phyloP scores from a whole-genome alignment of 2,329 filamentous ascomycete species.

The Exophiala sp. region DNA sequence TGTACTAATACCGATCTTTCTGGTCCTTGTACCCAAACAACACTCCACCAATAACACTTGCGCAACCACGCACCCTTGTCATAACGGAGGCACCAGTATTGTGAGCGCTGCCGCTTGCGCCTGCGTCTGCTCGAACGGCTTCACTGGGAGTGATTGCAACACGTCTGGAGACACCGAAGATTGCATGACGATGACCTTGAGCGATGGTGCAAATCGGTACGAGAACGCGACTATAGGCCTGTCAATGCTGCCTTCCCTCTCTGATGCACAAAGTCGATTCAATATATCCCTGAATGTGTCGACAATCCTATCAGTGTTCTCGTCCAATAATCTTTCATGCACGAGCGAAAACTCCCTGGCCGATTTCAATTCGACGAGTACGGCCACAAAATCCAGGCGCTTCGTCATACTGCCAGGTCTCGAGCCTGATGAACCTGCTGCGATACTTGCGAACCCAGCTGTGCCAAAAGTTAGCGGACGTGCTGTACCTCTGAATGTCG shows the following conservation, averaged over 20 bases:
- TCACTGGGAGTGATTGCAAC: conserved; percentile 63
- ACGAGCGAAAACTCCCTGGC: conserved; percentile 82
- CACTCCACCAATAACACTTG: conserved; percentile 50
- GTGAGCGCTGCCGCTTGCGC: conserved; percentile 66
- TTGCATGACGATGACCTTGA: conserved; percentile 45
- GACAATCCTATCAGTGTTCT: conserved; percentile 72
- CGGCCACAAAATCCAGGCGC: conserved; percentile 24
- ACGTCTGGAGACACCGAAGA: conserved; percentile 43
- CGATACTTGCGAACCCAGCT: conserved; percentile 10
- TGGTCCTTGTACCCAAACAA: conserved; percentile 56
- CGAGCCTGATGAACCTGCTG: conserved; percentile 8
- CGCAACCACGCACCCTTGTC: conserved; percentile 60
- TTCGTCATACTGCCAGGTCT: conserved; percentile 26
- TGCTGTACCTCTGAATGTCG: conserved; percentile 7
- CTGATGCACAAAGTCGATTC: conserved; percentile 64
- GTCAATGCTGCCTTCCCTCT: conserved; percentile 71
- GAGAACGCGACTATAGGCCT: conserved; percentile 76
- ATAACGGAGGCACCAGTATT: conserved; percentile 77
- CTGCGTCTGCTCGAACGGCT: conserved; percentile 87
- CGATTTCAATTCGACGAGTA: conserved; percentile 48
- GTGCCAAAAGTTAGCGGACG: conserved; percentile 8
- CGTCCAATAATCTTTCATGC: conserved; percentile 71
- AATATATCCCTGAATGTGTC: conserved; percentile 69
- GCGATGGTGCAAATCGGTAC: conserved; percentile 37
- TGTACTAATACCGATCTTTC: conserved; percentile 69